Base-by-base conservation (phyloP, 768 basidiomycete genomes). In the Phlebiopsis gigantea region DNA sequence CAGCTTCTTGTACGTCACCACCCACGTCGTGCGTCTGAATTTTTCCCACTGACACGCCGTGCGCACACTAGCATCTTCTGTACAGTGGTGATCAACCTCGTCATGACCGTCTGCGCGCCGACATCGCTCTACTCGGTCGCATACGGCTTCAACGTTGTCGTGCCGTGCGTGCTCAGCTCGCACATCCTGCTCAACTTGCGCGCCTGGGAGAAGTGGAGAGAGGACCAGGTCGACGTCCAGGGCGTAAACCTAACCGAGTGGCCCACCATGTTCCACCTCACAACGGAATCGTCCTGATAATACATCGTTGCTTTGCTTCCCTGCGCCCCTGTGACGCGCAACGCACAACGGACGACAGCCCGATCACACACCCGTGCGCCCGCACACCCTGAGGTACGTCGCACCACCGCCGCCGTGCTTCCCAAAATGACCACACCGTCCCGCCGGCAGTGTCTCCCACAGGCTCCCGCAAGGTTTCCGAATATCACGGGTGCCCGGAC, bases 201-300 rank as follows among this genome's bases (percentile, higher is more conserved):
- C 7, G 46, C 21, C 17, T 43, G 34, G 26, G 57, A 61, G 41
- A 54, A 50, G 44, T 44, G 25, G 21, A 39, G 59, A 22, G 51
- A 57, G 39, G 46, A 48, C 43, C 49, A 42, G n/a, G 43, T 53
- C 25, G 51, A 57, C 43, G 59, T 61, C 31, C 44, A 57, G 14
- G 59, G 51, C 22, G 30, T 61, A 12, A 28, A 48, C 24, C 25
- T 61, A 6, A 56, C 50, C 25, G 56, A 61, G 47, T 61, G 59
- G 59, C 56, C 57, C 24, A 61, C 59, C n/a, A 61, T 61, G 59
- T 61, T 61, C 46, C 59, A 57, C 41, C 52, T 61, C 29, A 44
- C 34, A 2, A 39, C 59, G 50, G 50, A 39, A 5, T 19, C 34
- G 29, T 31, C 50, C 50, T 17, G 47, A 30, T 7, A 57, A 57